phyloP scores from a whole-genome alignment of 129 eudicot species.

The Flaveria robusta region DNA sequence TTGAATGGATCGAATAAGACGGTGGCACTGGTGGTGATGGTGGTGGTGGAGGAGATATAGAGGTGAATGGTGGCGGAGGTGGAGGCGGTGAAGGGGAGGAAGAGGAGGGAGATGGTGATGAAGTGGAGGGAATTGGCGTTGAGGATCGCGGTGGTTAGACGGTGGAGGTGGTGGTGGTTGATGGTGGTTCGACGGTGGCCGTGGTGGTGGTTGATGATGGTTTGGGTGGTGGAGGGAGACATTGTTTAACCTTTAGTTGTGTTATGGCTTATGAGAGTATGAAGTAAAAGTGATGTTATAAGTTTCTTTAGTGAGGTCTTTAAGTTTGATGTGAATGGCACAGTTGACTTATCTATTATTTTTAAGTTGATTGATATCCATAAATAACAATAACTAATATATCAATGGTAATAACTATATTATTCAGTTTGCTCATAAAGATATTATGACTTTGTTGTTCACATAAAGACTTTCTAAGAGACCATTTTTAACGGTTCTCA shows the following conservation, averaged over 20 bases:
- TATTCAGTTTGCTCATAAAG: not conserved
- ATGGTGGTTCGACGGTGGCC: constrained; percentile 7
- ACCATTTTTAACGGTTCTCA: no score
- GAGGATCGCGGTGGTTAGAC: constrained; percentile 47
- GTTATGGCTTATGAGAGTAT: not conserved
- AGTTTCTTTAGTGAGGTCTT: not conserved
- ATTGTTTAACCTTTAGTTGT: constrained; percentile 6
- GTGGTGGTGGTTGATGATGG: constrained; percentile 28
- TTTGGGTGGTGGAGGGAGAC: constrained; percentile 22
- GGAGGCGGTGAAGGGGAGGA: constrained; percentile 57
- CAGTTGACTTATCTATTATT: no score
- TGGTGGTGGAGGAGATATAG: constrained; percentile 25
- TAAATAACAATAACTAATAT: no score
- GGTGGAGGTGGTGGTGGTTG: constrained; percentile 22
- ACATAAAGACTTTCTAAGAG: no score
- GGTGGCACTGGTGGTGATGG: constrained; percentile 34
- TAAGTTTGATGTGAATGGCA: not conserved
- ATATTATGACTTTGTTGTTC: no score
- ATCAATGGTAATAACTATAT: no score
- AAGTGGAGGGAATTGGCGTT: constrained; percentile 56
- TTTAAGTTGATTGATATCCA: no score
- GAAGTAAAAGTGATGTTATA: not conserved
- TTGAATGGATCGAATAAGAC: constrained; percentile 27
- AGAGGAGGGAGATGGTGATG: constrained; percentile 58
- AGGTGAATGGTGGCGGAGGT: constrained; percentile 37